A percentile compares a stretch with the other conserved stretches of the same genome.
Evolutionary conservation across 129 eudicot species (phyloP).

Genomic region (Centrapalus pauciflorus): DNA sequence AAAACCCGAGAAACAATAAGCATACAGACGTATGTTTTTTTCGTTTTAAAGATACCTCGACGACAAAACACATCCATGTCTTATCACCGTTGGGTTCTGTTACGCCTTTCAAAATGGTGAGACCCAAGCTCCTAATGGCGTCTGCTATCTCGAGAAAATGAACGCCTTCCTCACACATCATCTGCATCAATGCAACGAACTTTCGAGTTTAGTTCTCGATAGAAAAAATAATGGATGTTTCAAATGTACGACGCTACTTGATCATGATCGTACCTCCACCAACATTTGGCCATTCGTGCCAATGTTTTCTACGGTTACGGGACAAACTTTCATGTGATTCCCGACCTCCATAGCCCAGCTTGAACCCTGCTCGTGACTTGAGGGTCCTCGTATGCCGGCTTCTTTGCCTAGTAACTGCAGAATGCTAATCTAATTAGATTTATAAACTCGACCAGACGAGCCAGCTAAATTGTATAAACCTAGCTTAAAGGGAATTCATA

Average conservation of each 20-base stretch:
- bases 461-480: no score
- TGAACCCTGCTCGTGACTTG: conserved; percentile 68
- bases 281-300: conserved; percentile 78
- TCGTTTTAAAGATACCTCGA: conserved; percentile 54
- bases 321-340: conserved; percentile 60
- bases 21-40: background rate
- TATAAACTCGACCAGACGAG: no score
- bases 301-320: conserved; percentile 74
- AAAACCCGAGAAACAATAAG: background rate
- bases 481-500: no score
- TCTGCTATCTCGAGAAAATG: conserved; percentile 82
- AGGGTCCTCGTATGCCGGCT: conserved; percentile 36
- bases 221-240: background rate
- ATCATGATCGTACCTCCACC: conserved; percentile 55
- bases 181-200: conserved; percentile 38
- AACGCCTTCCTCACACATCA: conserved; percentile 70
- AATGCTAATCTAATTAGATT: background rate
- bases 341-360: conserved; percentile 99
- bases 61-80: conserved; percentile 76
- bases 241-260: background rate
- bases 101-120: conserved; percentile 72
- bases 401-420: conserved; percentile 57
- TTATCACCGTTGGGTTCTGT: conserved; percentile 68
- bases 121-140: conserved; percentile 72
- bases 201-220: background rate